Evolutionary conservation across 495 filamentous ascomycete genomes (phyloP).

Genomic region (Delitschia confertaspora): DNA sequence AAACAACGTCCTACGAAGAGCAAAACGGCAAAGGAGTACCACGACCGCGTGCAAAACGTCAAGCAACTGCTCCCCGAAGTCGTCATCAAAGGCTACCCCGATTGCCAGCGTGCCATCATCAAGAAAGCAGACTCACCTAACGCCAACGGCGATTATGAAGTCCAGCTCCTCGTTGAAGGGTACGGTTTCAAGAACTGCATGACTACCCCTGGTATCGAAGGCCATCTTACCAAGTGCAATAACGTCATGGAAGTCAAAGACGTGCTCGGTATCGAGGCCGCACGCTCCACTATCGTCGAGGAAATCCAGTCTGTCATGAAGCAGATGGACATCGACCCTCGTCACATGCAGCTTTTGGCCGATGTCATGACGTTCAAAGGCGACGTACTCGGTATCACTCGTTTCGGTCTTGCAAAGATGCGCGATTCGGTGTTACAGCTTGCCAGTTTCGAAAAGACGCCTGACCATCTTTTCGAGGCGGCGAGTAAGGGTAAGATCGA

Average conservation of each 20-base stretch:
- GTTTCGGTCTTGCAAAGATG: conserved; percentile 96
- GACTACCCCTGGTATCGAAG: conserved; percentile 80
- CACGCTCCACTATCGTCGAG: conserved; percentile 67
- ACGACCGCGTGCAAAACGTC: conserved; percentile 71
- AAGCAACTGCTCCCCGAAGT: conserved; percentile 73
- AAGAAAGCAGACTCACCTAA: conserved; percentile 58
- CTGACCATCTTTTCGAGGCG: conserved; percentile 94
- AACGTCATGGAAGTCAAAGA: conserved; percentile 81
- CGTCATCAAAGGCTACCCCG: conserved; percentile 76
- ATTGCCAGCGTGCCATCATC: conserved; percentile 80
- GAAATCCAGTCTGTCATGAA: conserved; percentile 80
- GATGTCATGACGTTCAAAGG: conserved; percentile 99
- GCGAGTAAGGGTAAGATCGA: conserved; percentile 84
- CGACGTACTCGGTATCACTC: conserved; percentile 93
- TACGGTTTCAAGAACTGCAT: conserved; percentile 86
- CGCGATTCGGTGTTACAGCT: conserved; percentile 88
- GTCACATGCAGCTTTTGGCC: conserved; percentile 97
- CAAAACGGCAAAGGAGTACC: conserved; percentile 50
- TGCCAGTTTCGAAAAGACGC: conserved; percentile 96
- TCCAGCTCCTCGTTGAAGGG: conserved; percentile 73
- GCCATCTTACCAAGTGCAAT: conserved; percentile 64
- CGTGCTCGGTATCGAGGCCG: conserved; percentile 97
- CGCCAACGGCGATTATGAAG: conserved; percentile 42
- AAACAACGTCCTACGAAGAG: conserved; percentile 27
- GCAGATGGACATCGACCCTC: conserved; percentile 91